Percentiles rank a stretch among this genome's conserved stretches.
phyloP scores from a whole-genome alignment of 371 early-diverging fungal species.

The Choanephora cucurbitarum region DNA sequence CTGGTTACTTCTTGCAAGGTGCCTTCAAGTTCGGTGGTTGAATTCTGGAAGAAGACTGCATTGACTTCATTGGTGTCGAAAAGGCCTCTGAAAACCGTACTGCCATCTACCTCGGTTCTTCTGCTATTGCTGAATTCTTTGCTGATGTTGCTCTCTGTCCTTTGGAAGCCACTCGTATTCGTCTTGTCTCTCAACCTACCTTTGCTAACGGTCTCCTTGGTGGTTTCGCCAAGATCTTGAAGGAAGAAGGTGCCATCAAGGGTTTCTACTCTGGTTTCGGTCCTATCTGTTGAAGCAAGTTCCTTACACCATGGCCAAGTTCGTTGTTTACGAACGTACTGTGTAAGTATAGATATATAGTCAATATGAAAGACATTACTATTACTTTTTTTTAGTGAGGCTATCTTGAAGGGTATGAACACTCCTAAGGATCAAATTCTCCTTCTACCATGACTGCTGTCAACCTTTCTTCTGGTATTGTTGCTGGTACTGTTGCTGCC shows the following conservation, averaged over 20 bases:
- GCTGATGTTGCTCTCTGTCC: slow-evolving; percentile 90
- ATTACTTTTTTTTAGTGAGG: slow-evolving; percentile 33
- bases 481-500: slow-evolving; percentile 63
- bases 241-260: slow-evolving; percentile 69
- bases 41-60: slow-evolving; percentile 85
- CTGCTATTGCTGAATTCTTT: slow-evolving; percentile 91
- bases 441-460: slow-evolving; percentile 46
- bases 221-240: slow-evolving; percentile 64
- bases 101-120: slow-evolving; percentile 78
- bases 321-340: slow-evolving; percentile 58
- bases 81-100: slow-evolving; percentile 81
- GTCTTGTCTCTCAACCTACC: slow-evolving; percentile 74
- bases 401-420: slow-evolving; percentile 46
- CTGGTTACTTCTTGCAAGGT: slow-evolving; percentile 91
- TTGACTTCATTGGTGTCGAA: slow-evolving; percentile 74
- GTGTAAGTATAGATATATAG: slow-evolving; percentile 40
- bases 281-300: slow-evolving; percentile 78
- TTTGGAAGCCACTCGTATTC: slow-evolving; percentile 78
- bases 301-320: slow-evolving; percentile 71
- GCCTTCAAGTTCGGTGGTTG: slow-evolving; percentile 91
- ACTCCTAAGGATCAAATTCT: slow-evolving; percentile 60
- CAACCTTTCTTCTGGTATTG: slow-evolving; percentile 54
- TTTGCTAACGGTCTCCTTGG: slow-evolving; percentile 68
- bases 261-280: slow-evolving; percentile 81
- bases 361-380: not conserved